Evolutionary conservation across 2,329 filamentous ascomycete genomes (phyloP).

Genomic region (Claviceps pazoutovae): DNA sequence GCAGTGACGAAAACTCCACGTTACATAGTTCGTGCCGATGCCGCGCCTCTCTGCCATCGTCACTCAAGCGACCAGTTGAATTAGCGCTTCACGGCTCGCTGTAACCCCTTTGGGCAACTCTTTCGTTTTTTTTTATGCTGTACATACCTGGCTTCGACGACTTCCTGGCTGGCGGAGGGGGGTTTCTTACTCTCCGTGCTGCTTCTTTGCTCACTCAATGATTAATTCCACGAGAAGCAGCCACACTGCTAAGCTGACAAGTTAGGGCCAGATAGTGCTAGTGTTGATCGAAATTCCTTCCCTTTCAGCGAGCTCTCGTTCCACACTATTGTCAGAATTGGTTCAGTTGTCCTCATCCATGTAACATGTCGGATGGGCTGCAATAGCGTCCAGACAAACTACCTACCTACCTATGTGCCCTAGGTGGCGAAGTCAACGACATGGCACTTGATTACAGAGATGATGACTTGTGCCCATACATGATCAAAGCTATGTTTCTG

Average conservation of each 20-base stretch:
- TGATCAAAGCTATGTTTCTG: not conserved
- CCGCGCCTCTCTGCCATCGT: no score
- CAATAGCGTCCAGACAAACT: not conserved
- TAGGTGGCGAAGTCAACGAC: not conserved
- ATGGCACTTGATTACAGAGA: not conserved
- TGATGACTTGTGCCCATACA: not conserved
- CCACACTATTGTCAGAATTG: not conserved
- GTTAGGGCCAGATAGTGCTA: not conserved
- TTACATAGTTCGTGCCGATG: not conserved
- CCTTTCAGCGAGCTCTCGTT: not conserved
- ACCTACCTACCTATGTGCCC: not conserved
- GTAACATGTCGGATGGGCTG: not conserved
- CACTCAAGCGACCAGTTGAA: no score
- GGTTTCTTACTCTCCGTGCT: not conserved
- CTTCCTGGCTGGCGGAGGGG: not conserved
- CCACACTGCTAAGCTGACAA: not conserved
- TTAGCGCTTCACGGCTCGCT: not conserved
- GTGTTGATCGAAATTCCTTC: not conserved
- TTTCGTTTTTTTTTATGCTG: not conserved
- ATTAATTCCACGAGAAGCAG: not conserved
- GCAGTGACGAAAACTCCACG: not conserved
- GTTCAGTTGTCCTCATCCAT: not conserved
- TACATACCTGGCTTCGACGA: not conserved
- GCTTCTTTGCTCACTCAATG: not conserved
- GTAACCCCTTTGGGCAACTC: constrained; percentile 1